Percentiles rank a stretch among this genome's conserved stretches.
Evolutionary conservation across 116 monocot species (phyloP).

Genomic region (Posidonia oceanica): DNA sequence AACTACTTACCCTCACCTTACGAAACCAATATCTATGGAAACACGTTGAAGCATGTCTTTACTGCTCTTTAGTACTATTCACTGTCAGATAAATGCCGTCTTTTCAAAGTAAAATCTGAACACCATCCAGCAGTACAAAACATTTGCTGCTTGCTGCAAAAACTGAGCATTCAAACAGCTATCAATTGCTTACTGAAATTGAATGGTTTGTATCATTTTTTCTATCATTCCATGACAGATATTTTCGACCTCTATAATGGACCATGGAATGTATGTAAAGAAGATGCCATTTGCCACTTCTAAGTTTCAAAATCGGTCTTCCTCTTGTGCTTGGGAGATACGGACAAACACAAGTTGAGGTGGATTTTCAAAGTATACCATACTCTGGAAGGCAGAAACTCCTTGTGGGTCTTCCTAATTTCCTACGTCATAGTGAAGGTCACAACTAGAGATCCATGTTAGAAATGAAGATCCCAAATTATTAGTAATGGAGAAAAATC

Average conservation of each 20-base stretch:
- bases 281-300: no score
- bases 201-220: background rate
- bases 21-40: background rate
- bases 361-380: background rate
- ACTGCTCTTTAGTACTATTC: background rate
- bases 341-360: no score
- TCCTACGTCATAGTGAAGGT: no score
- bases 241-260: no score
- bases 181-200: background rate
- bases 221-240: background rate
- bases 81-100: background rate
- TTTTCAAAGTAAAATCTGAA: background rate
- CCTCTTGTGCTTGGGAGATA: no score
- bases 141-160: background rate
- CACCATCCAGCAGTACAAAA: background rate
- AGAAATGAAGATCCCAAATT: no score
- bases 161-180: background rate
- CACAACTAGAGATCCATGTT: no score
- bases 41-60: background rate
- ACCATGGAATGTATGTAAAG: no score
- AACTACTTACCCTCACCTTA: background rate
- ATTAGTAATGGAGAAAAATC: no score
- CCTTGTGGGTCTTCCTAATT: no score
- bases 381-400: no score
- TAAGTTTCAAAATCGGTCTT: no score